Percentiles rank a stretch among this genome's conserved stretches.
Evolutionary conservation across 2,329 filamentous ascomycete species (phyloP).

Genomic region (Fusarium beomiforme): DNA sequence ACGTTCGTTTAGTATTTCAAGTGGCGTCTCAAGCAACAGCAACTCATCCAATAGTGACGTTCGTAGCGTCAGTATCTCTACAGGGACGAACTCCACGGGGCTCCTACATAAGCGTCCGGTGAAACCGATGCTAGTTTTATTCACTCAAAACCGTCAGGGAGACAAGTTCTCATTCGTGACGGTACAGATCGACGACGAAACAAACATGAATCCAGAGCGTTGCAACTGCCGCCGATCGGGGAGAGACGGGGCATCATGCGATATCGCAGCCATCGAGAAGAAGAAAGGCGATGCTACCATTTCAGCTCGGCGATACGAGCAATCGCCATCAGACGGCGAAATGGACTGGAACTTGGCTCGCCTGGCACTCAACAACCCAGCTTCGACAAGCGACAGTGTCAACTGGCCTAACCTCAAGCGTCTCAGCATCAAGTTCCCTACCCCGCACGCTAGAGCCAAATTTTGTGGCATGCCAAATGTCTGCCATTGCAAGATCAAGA

Average conservation of each 20-base stretch:
- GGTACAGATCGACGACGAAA: conserved; percentile 47
- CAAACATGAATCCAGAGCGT: conserved; percentile 47
- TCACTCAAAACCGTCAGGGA: conserved; percentile 40
- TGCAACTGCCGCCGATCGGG: conserved; percentile 48
- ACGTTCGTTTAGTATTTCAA: conserved; percentile 39
- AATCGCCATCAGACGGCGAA: conserved; percentile 9
- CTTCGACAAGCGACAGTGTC: conserved; percentile 26
- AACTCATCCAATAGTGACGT: conserved; percentile 41
- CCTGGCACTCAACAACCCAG: conserved; percentile 43
- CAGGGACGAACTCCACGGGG: conserved; percentile 42
- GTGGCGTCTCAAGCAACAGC: conserved; percentile 36
- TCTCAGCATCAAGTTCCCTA: conserved; percentile 46
- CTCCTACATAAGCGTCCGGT: conserved; percentile 45
- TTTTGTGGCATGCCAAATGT: conserved; percentile 45
- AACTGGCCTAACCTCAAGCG: conserved; percentile 43
- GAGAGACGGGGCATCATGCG: conserved; percentile 37
- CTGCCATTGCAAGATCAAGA: conserved; percentile 43
- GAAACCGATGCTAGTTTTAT: conserved; percentile 50
- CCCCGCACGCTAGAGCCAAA: conserved; percentile 24
- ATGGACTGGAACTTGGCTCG: conserved; percentile 47
- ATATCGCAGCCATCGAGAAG: conserved; percentile 43
- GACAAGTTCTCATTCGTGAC: conserved; percentile 44
- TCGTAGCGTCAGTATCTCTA: conserved; percentile 40
- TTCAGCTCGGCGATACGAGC: conserved; percentile 44
- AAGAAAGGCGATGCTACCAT: conserved; percentile 39